Percentiles rank a stretch among this genome's conserved stretches.
These are phyloP conservation scores for Xylona heveae DNA, from an alignment of 495 filamentous ascomycete genomes.

Conservation along the genomic window DNA sequence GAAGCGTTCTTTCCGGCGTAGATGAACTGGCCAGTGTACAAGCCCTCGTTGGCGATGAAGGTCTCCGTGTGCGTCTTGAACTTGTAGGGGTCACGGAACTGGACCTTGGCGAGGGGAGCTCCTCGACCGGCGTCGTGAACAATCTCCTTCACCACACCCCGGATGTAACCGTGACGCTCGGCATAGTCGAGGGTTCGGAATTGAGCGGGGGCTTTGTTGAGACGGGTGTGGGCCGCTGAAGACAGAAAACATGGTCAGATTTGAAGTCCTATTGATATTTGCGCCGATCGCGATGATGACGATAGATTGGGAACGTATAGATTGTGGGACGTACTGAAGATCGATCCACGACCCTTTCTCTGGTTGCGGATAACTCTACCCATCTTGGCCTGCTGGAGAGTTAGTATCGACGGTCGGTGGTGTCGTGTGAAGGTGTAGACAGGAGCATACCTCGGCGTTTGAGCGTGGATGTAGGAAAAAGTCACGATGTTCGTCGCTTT, in stretches of 20 bases:
- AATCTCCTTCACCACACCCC: slow-evolving; percentile 95
- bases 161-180: slow-evolving; percentile 90
- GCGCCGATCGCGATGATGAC: too few species aligned
- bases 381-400: slow-evolving; percentile 20
- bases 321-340: slow-evolving; percentile 61
- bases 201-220: slow-evolving; percentile 80
- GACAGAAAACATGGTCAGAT: too few species aligned
- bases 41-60: slow-evolving; percentile 99
- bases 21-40: slow-evolving; percentile 99
- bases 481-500: too few species aligned
- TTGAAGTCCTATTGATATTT: too few species aligned
- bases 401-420: not conserved
- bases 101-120: slow-evolving; percentile 88
- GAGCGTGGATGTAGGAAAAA: too few species aligned
- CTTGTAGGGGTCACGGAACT: slow-evolving; percentile 85
- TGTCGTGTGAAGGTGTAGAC: slow-evolving; percentile 3
- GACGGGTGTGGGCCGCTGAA: slow-evolving; percentile 62
- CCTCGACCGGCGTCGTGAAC: slow-evolving; percentile 97
- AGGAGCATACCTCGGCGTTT: too few species aligned
- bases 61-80: slow-evolving; percentile 84
- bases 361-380: slow-evolving; percentile 87
- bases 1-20: slow-evolving; percentile 97
- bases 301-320: too few species aligned
- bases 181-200: slow-evolving; percentile 90
- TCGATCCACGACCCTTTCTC: slow-evolving; percentile 94